Evolutionary conservation across 352 stramenopile species (phyloP).

Genomic region (Pythium dissotocum): DNA sequence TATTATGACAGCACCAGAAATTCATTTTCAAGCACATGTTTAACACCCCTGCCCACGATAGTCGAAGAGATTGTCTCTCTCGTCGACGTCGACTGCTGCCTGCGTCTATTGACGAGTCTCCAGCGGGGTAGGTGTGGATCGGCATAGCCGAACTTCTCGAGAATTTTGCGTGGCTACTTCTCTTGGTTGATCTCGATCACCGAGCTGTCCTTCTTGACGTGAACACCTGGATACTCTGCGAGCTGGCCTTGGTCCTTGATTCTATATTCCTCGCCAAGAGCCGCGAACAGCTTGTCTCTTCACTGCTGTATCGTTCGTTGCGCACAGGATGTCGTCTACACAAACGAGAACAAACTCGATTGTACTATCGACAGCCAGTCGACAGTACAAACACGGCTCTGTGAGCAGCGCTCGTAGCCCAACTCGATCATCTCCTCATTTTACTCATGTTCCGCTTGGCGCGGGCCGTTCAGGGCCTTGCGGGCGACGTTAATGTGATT

Average conservation of each 20-base stretch:
- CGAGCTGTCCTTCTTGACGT: not conserved
- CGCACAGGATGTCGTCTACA: constrained; percentile 15
- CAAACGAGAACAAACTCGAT: constrained; percentile 9
- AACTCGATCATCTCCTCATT: not conserved
- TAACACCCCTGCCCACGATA: constrained; percentile 13
- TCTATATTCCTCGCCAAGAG: constrained; percentile 3
- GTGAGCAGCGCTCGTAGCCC: not conserved
- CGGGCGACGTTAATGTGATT: not conserved
- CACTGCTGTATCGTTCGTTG: not conserved
- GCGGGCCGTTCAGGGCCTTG: not conserved
- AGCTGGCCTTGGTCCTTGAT: constrained; percentile 22
- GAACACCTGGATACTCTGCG: constrained; percentile 5
- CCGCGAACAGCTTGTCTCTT: constrained; percentile 10
- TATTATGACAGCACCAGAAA: too few species aligned
- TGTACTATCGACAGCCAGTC: not conserved
- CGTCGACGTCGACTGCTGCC: not conserved
- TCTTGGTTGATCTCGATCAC: constrained; percentile 11
- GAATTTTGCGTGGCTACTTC: constrained; percentile 10
- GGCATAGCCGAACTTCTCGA: not conserved
- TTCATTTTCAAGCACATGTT: too few species aligned
- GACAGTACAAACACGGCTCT: not conserved
- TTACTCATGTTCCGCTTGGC: not conserved
- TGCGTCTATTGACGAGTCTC: not conserved
- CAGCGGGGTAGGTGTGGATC: not conserved
- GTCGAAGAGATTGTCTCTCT: constrained; percentile 16